Conservation (phyloP, 2,329 filamentous ascomycete genomes). For the Lasiodiplodia gonubiensis region DNA sequence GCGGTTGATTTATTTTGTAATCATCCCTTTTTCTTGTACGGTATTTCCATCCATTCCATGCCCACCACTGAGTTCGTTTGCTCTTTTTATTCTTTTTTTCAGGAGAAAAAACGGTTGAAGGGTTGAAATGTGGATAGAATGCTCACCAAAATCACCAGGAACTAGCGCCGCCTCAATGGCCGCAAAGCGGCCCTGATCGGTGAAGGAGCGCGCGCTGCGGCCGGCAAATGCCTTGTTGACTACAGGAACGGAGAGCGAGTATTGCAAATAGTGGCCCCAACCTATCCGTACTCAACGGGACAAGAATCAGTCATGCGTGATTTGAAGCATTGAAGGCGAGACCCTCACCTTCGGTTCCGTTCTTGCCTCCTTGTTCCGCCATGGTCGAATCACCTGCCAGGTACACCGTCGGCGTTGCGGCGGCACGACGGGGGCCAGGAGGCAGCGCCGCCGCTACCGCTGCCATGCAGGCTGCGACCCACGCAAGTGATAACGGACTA, state of each 20-base stretch:
- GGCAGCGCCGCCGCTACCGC: neutral
- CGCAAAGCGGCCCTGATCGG: constrained; percentile 68
- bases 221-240: constrained; percentile 71
- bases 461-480: neutral
- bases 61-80: neutral
- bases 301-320: neutral
- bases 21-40: neutral
- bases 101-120: too few species aligned
- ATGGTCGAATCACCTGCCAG: constrained; percentile 68
- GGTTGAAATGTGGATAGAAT: neutral
- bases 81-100: too few species aligned
- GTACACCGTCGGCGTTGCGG: constrained; percentile 52
- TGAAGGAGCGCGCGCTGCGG: constrained; percentile 69
- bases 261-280: constrained; percentile 66
- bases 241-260: constrained; percentile 58
- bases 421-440: neutral
- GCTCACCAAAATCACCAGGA: constrained; percentile 60
- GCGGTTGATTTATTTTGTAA: neutral
- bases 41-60: neutral
- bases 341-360: constrained; percentile 47
- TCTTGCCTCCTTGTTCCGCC: constrained; percentile 56
- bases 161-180: constrained; percentile 60
- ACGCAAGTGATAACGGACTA: neutral
- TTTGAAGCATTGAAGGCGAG: too few species aligned
- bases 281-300: constrained; percentile 46